Conservation (phyloP, 805 yeast genomes). For the Lipomyces spencermartinsiae region DNA sequence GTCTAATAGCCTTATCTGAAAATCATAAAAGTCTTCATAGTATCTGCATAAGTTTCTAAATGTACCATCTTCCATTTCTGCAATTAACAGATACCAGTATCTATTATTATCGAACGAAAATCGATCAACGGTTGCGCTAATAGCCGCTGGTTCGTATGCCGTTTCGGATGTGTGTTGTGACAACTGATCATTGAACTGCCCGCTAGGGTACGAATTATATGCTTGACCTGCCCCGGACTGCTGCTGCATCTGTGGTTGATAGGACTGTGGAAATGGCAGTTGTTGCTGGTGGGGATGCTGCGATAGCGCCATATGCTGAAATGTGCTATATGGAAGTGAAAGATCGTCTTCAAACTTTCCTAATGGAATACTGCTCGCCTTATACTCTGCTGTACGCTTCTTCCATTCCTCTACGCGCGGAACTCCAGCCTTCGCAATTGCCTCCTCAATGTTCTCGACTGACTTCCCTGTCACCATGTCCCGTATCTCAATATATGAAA, state of each 20-base stretch:
- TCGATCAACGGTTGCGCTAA: constrained; percentile 77
- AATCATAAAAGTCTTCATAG: constrained; percentile 95
- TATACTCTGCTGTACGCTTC: constrained; percentile 83
- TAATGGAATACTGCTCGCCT: constrained; percentile 83
- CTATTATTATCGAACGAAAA: constrained; percentile 83
- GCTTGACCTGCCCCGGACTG: constrained; percentile 1
- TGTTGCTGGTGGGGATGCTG: constrained; percentile 17
- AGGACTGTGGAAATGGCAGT: constrained; percentile 9
- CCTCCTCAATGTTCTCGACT: constrained; percentile 61
- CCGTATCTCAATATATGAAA: constrained; percentile 82
- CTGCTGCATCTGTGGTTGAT: constrained; percentile 6
- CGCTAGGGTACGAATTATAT: constrained; percentile 19
- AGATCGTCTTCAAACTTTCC: constrained; percentile 58
- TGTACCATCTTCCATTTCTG: constrained; percentile 70
- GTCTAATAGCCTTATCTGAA: constrained; percentile 82
- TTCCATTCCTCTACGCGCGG: constrained; percentile 98
- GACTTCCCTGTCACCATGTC: constrained; percentile 72
- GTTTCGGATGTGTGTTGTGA: constrained; percentile 15
- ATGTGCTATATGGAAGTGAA: constrained; percentile 20
- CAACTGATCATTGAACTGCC: constrained; percentile 12
- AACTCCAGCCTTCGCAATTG: constrained; percentile 69
- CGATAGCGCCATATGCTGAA: constrained; percentile 29
- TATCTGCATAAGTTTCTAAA: constrained; percentile 77
- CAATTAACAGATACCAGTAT: constrained; percentile 82
- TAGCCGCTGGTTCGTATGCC: constrained; percentile 47